These are phyloP conservation scores for Mediolabrus comicus DNA, from an alignment of 108 stramenopile species.

Conservation along the genomic window DNA sequence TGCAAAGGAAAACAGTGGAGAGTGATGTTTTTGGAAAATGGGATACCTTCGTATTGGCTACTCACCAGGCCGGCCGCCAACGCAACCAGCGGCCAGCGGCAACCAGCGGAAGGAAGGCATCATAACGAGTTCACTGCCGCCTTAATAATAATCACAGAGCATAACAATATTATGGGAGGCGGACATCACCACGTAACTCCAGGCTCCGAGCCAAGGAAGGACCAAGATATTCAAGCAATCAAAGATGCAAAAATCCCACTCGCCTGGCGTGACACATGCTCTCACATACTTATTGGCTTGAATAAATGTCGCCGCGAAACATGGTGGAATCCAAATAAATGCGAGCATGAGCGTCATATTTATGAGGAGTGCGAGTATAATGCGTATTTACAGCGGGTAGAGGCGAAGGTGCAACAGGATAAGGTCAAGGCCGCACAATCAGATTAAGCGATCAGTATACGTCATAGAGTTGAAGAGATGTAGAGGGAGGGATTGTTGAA, in stretches of 20 bases:
- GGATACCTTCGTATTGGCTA: too few species aligned
- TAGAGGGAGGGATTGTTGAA: neutral
- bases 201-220: slow-evolving; percentile 64
- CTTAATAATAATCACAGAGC: neutral
- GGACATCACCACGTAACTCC: slow-evolving; percentile 55
- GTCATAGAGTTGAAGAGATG: neutral
- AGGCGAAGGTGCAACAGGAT: slow-evolving; percentile 63
- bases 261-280: slow-evolving; percentile 94
- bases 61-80: too few species aligned
- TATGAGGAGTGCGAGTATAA: slow-evolving; percentile 96
- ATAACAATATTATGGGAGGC: slow-evolving; percentile 43
- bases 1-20: too few species aligned
- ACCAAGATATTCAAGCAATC: slow-evolving; percentile 87
- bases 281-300: slow-evolving; percentile 86
- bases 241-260: slow-evolving; percentile 77
- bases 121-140: neutral
- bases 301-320: slow-evolving; percentile 89
- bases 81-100: too few species aligned
- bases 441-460: too few species aligned
- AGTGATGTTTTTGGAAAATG: too few species aligned
- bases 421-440: slow-evolving; percentile 18
- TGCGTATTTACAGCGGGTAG: slow-evolving; percentile 81
- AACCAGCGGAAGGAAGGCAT: too few species aligned
- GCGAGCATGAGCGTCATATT: slow-evolving; percentile 91
- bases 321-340: slow-evolving; percentile 81